A percentile compares a stretch with the other conserved stretches of the same genome.
These are phyloP conservation scores for Tulasnella calospora DNA, from an alignment of 768 basidiomycete species.

Conservation along the genomic window DNA sequence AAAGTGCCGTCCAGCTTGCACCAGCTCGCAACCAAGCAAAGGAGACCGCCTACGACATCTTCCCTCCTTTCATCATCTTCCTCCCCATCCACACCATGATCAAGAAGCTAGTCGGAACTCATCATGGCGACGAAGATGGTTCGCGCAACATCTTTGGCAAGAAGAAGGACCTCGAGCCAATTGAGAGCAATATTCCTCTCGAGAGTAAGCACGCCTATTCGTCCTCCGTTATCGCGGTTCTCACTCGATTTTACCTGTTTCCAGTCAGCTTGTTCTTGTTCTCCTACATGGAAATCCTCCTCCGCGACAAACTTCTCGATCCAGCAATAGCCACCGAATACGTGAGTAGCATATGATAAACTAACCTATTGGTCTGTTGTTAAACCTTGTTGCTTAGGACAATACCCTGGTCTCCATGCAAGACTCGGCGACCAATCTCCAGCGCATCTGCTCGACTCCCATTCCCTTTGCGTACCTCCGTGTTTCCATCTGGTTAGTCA, in stretches of 20 bases:
- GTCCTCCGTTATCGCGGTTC: neutral
- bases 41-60: slow-evolving; percentile 46
- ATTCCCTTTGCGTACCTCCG: slow-evolving; percentile 64
- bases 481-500: slow-evolving; percentile 52
- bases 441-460: slow-evolving; percentile 59
- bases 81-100: slow-evolving; percentile 38
- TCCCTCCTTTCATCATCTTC: slow-evolving; percentile 53
- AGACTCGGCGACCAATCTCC: slow-evolving; percentile 55
- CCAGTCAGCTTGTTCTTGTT: slow-evolving; percentile 55
- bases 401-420: slow-evolving; percentile 46
- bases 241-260: slow-evolving; percentile 44
- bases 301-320: slow-evolving; percentile 44
- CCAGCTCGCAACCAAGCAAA: slow-evolving; percentile 59
- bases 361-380: neutral
- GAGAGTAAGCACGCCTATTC: slow-evolving; percentile 30
- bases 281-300: slow-evolving; percentile 48
- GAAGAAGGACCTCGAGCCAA: slow-evolving; percentile 37
- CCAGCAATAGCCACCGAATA: slow-evolving; percentile 53
- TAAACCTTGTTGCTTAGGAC: neutral
- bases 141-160: slow-evolving; percentile 31
- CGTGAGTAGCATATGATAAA: slow-evolving; percentile 31
- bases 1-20: slow-evolving; percentile 32
- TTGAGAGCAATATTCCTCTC: slow-evolving; percentile 35
- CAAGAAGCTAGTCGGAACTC: slow-evolving; percentile 16
- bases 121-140: slow-evolving; percentile 23